Conservation (phyloP, 1,284 basidiomycete species). For the Malassezia sp. region DNA sequence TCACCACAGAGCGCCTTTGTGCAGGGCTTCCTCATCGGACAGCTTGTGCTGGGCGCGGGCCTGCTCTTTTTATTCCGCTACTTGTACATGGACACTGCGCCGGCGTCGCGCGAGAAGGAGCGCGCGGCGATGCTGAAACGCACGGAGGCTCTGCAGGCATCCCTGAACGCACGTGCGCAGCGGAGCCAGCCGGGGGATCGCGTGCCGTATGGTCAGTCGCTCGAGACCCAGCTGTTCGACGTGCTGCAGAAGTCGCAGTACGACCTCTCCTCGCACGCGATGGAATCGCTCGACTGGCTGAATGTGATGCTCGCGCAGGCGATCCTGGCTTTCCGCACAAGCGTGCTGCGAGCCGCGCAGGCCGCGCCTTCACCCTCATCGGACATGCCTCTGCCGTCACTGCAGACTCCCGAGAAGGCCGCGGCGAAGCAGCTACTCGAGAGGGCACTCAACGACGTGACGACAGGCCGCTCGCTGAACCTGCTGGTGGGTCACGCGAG, state of each 20-base stretch:
- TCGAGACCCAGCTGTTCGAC: conserved; percentile 40
- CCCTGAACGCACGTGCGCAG: conserved; percentile 8
- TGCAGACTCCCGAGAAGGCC: not conserved
- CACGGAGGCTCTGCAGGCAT: conserved; percentile 5
- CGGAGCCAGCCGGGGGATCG: not conserved
- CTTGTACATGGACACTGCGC: conserved; percentile 51
- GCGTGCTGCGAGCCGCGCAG: not conserved
- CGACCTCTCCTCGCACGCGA: conserved; percentile 51
- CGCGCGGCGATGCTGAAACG: conserved; percentile 13
- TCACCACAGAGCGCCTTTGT: too few species aligned
- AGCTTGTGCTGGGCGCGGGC: conserved; percentile 48
- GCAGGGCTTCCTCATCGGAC: conserved; percentile 52
- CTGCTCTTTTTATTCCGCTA: conserved; percentile 48
- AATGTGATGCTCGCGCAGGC: conserved; percentile 54
- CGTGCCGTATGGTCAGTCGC: conserved; percentile 40
- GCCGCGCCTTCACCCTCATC: not conserved
- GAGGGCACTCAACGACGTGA: conserved; percentile 31
- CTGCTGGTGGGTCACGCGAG: conserved; percentile 10
- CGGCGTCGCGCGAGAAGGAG: conserved; percentile 22
- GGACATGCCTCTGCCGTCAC: conserved; percentile 4
- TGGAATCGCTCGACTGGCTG: conserved; percentile 53
- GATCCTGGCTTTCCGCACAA: conserved; percentile 44
- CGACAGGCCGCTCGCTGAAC: conserved; percentile 4
- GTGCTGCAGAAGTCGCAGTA: conserved; percentile 51
- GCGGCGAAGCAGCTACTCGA: conserved; percentile 30